Conservation (phyloP, 1,284 basidiomycete species). For the Rhodotorula sp. region DNA sequence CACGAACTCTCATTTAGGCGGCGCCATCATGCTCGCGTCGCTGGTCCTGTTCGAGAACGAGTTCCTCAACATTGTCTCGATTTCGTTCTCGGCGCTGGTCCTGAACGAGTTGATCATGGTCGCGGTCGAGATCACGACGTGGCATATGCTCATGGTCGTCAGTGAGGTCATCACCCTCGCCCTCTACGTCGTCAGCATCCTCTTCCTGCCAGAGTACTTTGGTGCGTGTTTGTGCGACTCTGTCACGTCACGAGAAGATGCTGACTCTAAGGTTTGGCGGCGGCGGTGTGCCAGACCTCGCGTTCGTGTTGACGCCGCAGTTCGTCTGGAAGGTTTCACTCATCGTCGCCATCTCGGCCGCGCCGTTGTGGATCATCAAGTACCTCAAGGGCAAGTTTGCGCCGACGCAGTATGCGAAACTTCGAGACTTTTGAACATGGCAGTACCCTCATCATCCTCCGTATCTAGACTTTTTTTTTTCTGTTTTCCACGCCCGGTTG, state of each 20-base stretch:
- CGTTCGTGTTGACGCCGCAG: constrained; percentile 80
- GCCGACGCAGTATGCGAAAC: constrained; percentile 91
- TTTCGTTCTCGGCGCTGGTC: constrained; percentile 94
- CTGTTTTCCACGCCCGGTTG: not conserved
- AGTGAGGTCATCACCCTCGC: constrained; percentile 85
- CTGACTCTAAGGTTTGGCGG: not conserved
- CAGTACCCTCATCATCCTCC: not conserved
- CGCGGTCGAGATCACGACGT: constrained; percentile 48
- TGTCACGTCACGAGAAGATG: no score
- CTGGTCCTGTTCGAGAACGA: constrained; percentile 95
- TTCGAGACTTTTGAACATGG: constrained; percentile 50
- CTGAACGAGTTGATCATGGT: constrained; percentile 99
- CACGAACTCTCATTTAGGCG: constrained; percentile 59
- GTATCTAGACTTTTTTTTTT: not conserved
- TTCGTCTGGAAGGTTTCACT: constrained; percentile 96
- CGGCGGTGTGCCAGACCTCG: constrained; percentile 70
- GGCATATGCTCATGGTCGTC: constrained; percentile 95
- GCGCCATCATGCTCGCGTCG: constrained; percentile 97
- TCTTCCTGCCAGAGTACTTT: constrained; percentile 94
- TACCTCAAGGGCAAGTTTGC: constrained; percentile 79
- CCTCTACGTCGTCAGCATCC: constrained; percentile 88
- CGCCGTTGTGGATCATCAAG: constrained; percentile 90
- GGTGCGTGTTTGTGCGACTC: constrained; percentile 72
- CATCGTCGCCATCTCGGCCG: constrained; percentile 84
- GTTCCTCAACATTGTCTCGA: constrained; percentile 96